Conservation (phyloP, 257 asterid genomes). For the Parsonsia alboflavescens region DNA sequence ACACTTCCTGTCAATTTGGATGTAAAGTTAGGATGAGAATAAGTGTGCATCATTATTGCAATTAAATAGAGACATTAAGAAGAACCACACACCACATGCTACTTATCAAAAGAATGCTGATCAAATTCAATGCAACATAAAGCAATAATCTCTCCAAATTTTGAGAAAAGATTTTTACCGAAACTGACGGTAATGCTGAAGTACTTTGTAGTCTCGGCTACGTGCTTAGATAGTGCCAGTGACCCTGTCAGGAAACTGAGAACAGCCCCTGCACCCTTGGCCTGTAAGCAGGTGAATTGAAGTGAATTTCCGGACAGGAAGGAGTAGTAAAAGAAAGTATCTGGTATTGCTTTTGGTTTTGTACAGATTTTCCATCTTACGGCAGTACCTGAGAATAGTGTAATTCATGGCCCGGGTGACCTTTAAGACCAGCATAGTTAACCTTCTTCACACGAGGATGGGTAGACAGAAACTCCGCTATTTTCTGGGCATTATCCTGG, state of each 20-base stretch:
- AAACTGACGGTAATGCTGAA: conserved; percentile 85
- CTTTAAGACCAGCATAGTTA: conserved; percentile 70
- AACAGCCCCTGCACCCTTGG: conserved; percentile 90
- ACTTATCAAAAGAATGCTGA: not conserved
- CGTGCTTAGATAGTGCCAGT: conserved; percentile 72
- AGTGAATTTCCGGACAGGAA: not conserved
- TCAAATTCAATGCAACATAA: not conserved
- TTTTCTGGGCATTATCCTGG: conserved; percentile 86
- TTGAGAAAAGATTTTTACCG: conserved; percentile 39
- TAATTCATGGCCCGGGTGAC: conserved; percentile 65
- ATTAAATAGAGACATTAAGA: not conserved
- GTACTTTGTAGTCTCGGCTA: conserved; percentile 68
- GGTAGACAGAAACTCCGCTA: conserved; percentile 72
- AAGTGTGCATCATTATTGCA: not conserved
- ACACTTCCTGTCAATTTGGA: conserved; percentile 53
- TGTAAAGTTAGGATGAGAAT: not conserved
- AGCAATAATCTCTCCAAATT: not conserved
- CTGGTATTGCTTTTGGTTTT: not conserved
- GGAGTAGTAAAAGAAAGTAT: not conserved
- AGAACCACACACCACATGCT: too few species aligned
- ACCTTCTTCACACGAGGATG: conserved; percentile 71
- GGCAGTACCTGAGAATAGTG: conserved; percentile 70
- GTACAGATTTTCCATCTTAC: not conserved
- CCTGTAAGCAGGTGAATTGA: conserved; percentile 38
- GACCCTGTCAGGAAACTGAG: conserved; percentile 82